Evolutionary conservation across 768 basidiomycete species (phyloP).

Genomic region (Hygrocybe punicea): DNA sequence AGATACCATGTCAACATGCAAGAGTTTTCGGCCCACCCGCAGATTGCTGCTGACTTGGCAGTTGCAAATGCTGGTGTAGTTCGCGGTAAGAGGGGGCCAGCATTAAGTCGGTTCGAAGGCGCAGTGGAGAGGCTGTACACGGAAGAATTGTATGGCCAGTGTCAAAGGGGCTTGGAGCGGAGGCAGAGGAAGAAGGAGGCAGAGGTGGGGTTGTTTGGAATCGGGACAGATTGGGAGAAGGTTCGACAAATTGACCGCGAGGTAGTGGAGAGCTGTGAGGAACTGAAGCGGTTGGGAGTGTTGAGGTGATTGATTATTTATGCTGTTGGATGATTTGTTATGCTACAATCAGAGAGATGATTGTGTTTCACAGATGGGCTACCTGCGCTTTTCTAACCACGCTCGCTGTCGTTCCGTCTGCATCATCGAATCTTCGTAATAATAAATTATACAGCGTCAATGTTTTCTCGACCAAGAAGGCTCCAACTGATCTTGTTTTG

Average conservation of each 20-base stretch:
- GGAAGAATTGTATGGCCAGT: constrained; percentile 64
- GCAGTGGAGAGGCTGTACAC: constrained; percentile 74
- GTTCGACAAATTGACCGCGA: constrained; percentile 70
- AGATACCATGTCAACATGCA: constrained; percentile 79
- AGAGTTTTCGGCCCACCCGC: constrained; percentile 74
- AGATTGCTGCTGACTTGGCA: constrained; percentile 47
- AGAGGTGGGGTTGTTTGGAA: constrained; percentile 83
- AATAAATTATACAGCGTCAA: too few species aligned
- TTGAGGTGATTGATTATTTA: constrained; percentile 33
- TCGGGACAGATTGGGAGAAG: constrained; percentile 91
- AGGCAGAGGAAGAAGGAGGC: constrained; percentile 70
- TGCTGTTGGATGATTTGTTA: neutral
- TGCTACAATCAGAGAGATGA: neutral
- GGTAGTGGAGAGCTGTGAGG: constrained; percentile 72
- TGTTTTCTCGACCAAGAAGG: too few species aligned
- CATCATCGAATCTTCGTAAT: too few species aligned
- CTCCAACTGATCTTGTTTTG: too few species aligned
- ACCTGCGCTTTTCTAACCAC: too few species aligned
- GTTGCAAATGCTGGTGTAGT: constrained; percentile 23
- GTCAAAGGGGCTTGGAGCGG: constrained; percentile 63
- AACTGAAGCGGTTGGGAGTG: constrained; percentile 61
- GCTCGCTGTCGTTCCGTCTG: too few species aligned
- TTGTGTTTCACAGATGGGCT: too few species aligned
- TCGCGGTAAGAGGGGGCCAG: constrained; percentile 29
- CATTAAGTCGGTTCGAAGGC: constrained; percentile 64